These are phyloP conservation scores for Funneliformis geosporum DNA, from an alignment of 192 early-diverging fungal genomes.

Conservation along the genomic window DNA sequence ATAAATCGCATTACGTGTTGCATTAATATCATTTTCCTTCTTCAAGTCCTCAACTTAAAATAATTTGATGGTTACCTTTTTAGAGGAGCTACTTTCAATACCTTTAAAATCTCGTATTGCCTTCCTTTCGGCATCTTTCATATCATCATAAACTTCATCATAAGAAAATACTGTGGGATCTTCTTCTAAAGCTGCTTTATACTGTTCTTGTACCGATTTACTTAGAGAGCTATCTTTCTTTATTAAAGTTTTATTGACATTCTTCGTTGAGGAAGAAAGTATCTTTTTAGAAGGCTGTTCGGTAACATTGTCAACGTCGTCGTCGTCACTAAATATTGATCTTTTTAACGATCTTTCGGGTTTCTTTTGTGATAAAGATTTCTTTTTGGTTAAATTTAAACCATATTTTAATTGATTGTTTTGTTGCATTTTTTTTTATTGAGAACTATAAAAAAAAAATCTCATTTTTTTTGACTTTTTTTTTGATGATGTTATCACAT, in stretches of 20 bases:
- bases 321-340: background rate
- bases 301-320: background rate
- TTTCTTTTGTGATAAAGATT: background rate
- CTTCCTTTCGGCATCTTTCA: conserved; percentile 56
- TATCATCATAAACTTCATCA: conserved; percentile 68
- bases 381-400: background rate
- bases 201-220: conserved; percentile 44
- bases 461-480: too few species aligned
- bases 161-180: conserved; percentile 73
- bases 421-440: background rate
- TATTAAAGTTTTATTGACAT: background rate
- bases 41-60: background rate
- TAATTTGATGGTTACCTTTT: conserved; percentile 38
- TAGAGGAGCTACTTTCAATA: conserved; percentile 1
- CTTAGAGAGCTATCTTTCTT: background rate
- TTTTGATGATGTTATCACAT: too few species aligned
- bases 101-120: conserved; percentile 46
- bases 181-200: conserved; percentile 60
- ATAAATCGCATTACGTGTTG: too few species aligned
- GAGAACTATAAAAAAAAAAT: too few species aligned
- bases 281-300: too few species aligned
- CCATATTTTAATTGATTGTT: background rate
- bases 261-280: background rate
- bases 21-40: too few species aligned
- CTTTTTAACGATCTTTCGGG: background rate